Percentiles rank a stretch among this genome's conserved stretches.
phyloP scores from a whole-genome alignment of 441 rosid species.

The Pelargonium myrrhifolium region DNA sequence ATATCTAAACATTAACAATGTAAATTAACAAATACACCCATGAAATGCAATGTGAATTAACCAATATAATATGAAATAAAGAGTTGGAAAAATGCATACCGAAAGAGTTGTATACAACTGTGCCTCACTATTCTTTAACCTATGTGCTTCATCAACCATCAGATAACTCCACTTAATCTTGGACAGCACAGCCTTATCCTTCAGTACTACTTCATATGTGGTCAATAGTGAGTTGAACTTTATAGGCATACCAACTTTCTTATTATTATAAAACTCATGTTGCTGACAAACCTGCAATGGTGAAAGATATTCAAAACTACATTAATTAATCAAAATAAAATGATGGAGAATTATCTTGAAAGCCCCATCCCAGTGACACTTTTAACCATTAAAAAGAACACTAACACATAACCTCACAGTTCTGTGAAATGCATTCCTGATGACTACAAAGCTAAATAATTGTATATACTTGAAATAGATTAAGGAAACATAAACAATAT shows the following conservation, averaged over 20 bases:
- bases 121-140: slow-evolving; percentile 98
- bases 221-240: slow-evolving; percentile 88
- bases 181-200: slow-evolving; percentile 90
- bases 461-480: background rate
- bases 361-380: background rate
- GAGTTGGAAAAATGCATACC: slow-evolving; percentile 37
- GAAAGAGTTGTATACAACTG: slow-evolving; percentile 89
- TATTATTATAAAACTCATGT: slow-evolving; percentile 83
- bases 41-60: slow-evolving; percentile 2
- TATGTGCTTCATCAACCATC: slow-evolving; percentile 99
- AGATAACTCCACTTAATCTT: slow-evolving; percentile 96
- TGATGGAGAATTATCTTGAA: background rate
- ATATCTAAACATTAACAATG: slow-evolving; percentile 16
- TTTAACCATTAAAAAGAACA: background rate
- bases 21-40: slow-evolving; percentile 3
- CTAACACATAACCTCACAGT: slow-evolving; percentile 6
- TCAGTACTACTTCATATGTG: slow-evolving; percentile 96
- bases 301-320: background rate
- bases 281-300: slow-evolving; percentile 90
- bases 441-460: background rate
- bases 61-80: slow-evolving; percentile 4
- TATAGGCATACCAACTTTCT: slow-evolving; percentile 74
- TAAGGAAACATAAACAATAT: background rate
- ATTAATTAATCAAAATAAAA: background rate
- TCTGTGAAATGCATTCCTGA: slow-evolving; percentile 4